Evolutionary conservation across 768 basidiomycete genomes (phyloP), one percentile per base, ranked within the genome.

Genomic region (Nidularia pulvinata): DNA sequence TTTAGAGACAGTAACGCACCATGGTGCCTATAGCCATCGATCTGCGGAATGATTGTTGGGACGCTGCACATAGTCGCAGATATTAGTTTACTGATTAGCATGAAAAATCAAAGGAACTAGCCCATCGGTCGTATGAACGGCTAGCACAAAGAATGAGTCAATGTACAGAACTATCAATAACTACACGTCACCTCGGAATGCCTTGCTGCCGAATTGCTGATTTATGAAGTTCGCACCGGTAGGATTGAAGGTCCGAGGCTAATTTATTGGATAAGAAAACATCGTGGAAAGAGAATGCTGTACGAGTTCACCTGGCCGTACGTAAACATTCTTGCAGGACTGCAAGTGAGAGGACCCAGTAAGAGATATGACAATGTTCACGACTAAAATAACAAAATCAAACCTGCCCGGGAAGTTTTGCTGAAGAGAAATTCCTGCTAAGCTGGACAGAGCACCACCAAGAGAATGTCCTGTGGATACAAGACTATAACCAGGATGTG

Each of bases 391-490:
- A 25, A 30, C 6, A n/a, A 25, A 45, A 7, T 9, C 50, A 30
- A 7, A 51, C 34, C 14, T 39, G 45, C 19, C 19, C 9, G 51
- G 55, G 52, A 56, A 56, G 52, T 56, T 56, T 33, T 56, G 52
- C 46, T 56, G 25, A 22, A 56, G 25, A 7, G 55, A 54, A 14
- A 56, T 56, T 3, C 46, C 51, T 4, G 54, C 55, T 25, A 52
- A 48, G n/a, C 51, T 52, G 10, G 51, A 52, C 13, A 46, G 33
- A 6, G 51, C 42, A 35, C 77, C 76, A 57, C 76, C 76, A 11
- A 77, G 57, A 1, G 75, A 78, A 61, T 78, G 77, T 11, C 76
- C 75, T 32, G 69, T 66, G 10, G 63, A 59, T 19, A 69, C 59
- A 35, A 76, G 56, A 19, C 58, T 52, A 57, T 77, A 76, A 37